Evolutionary conservation across 306 rosid genomes (phyloP).

Genomic region (Styphnolobium japonicum): DNA sequence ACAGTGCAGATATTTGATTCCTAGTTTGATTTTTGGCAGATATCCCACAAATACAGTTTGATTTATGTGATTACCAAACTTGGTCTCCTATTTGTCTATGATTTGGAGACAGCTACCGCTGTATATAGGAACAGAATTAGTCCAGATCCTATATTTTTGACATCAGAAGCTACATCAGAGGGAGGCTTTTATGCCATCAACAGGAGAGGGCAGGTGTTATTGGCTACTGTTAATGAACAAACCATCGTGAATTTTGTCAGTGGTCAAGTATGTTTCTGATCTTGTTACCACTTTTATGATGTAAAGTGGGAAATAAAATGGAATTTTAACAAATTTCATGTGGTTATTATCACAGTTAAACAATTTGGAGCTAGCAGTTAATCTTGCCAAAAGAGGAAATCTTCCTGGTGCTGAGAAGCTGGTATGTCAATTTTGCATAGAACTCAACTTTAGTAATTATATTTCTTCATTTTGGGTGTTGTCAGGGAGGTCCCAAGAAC

Average conservation of each 20-base stretch:
- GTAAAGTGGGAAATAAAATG: slow-evolving; percentile 1
- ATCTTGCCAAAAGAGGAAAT: slow-evolving; percentile 97
- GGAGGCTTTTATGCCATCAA: slow-evolving; percentile 97
- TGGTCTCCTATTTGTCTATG: slow-evolving; percentile 96
- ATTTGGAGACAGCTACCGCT: slow-evolving; percentile 97
- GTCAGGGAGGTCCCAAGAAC: slow-evolving; percentile 13
- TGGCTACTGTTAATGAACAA: slow-evolving; percentile 97
- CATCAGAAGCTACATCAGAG: slow-evolving; percentile 85
- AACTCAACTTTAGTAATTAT: neutral
- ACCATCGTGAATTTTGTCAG: slow-evolving; percentile 93
- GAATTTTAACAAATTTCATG: slow-evolving; percentile 11
- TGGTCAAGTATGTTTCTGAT: slow-evolving; percentile 66
- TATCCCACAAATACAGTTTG: slow-evolving; percentile 92
- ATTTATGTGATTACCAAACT: slow-evolving; percentile 98
- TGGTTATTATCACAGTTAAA: slow-evolving; percentile 59
- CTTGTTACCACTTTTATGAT: slow-evolving; percentile 19
- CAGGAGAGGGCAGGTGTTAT: slow-evolving; percentile 95
- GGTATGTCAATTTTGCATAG: slow-evolving; percentile 42
- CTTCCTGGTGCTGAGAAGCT: slow-evolving; percentile 99
- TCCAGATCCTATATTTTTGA: slow-evolving; percentile 98
- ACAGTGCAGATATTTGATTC: slow-evolving; percentile 20
- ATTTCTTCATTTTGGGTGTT: slow-evolving; percentile 1
- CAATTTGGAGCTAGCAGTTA: slow-evolving; percentile 98
- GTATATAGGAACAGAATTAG: slow-evolving; percentile 98
- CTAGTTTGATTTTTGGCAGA: slow-evolving; percentile 48